Base-by-base conservation (phyloP, 495 filamentous ascomycete species). In the Trypethelium eluteriae region DNA sequence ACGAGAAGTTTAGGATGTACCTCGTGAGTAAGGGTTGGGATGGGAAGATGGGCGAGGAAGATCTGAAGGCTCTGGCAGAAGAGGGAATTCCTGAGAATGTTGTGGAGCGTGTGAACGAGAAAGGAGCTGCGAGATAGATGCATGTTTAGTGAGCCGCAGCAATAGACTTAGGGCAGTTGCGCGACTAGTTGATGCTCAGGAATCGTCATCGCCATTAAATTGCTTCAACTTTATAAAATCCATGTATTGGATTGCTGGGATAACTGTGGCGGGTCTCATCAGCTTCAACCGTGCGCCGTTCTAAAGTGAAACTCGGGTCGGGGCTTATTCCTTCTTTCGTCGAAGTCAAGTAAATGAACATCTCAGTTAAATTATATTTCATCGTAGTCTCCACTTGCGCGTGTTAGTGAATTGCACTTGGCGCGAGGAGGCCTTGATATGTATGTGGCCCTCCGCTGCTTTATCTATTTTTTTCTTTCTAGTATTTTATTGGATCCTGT, bases 1-100 rank as follows among this genome's bases (percentile, higher is more conserved):
- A 67, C 18, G 47, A 56, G 44, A 46, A 68, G 47, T 50, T 36
- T 64, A 35, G 63, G 76, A 77, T 3, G 79, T 68, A 66, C 38
- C 67, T 68, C 18, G 67, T 66, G 14, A 61, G 44, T n/a, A 66
- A 68, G 34, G 64, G 67, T 11, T 68, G 67, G 67, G 49, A 68
- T 12, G 64, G 67, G n/a, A 46, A 64, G 35, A 38, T 56, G 57
- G 68, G 64, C 36, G 65, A 69, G 65, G 62, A 68, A 50, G 56
- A 69, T 46, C 38, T 66, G 10, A 66, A 68, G 57, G 64, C 63
- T 3, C 35, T 68, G 34, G 67, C 47, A 5, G 64, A 66, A 12
- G 18, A 68, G 49, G 67, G 67, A 11, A 66, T 68, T 41, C 34
- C 63, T 5, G 67, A 68, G 64, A 65, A 62, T 38, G 59, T 38